Percentiles rank a stretch among this genome's conserved stretches.
Evolutionary conservation across 345 rosid genomes (phyloP).

Genomic region (Bretschneidera sinensis): DNA sequence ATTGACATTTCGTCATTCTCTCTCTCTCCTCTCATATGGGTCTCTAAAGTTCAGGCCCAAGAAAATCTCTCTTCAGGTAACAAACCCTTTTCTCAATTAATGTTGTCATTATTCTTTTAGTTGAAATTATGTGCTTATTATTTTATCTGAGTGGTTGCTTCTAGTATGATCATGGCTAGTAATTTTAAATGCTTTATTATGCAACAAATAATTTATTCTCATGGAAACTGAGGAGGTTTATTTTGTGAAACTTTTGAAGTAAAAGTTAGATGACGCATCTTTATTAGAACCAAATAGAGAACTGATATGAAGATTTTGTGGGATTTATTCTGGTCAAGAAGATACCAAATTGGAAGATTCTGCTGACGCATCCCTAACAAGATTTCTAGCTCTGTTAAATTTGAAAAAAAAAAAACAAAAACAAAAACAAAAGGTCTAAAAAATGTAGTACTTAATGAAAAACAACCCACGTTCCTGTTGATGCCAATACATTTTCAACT

Average conservation of each 20-base stretch:
- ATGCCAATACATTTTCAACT: no score
- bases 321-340: neutral
- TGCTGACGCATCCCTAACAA: no score
- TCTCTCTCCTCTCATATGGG: conserved; percentile 26
- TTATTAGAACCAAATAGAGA: neutral
- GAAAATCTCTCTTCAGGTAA: conserved; percentile 41
- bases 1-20: conserved; percentile 13
- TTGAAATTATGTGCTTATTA: neutral
- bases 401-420: no score
- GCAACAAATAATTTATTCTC: neutral
- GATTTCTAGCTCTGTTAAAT: no score
- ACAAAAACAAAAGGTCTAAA: no score
- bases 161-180: neutral
- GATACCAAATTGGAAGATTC: neutral
- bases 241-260: neutral
- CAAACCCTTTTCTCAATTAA: conserved; percentile 2
- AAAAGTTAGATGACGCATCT: neutral
- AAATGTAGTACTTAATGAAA: no score
- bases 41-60: conserved; percentile 23
- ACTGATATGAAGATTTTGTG: neutral
- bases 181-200: neutral
- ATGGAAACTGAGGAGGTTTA: neutral
- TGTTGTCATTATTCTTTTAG: neutral
- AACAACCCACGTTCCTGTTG: no score
- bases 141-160: neutral